Conservation (phyloP, 2,329 filamentous ascomycete genomes). For the Plenodomus biglobosus region DNA sequence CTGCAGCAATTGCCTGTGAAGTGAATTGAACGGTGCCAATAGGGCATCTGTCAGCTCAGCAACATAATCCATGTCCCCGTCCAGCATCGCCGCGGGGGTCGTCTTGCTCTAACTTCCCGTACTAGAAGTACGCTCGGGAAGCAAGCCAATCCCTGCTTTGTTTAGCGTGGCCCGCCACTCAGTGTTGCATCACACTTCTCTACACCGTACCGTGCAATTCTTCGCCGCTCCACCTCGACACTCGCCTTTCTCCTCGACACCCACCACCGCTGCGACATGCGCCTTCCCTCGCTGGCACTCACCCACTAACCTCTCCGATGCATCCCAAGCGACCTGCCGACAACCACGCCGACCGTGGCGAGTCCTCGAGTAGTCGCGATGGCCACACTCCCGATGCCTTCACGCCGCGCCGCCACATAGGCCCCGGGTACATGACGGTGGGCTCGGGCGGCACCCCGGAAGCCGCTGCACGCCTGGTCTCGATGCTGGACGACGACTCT, state of each 20-base stretch:
- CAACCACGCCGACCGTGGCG: slow-evolving; percentile 26
- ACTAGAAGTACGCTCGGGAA: slow-evolving; percentile 5
- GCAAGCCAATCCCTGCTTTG: slow-evolving; percentile 13
- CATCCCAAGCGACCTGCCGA: slow-evolving; percentile 29
- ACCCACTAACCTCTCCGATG: slow-evolving; percentile 26
- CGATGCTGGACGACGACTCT: slow-evolving; percentile 82
- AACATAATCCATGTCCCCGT: background rate
- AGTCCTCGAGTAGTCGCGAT: slow-evolving; percentile 31
- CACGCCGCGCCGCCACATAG: slow-evolving; percentile 26
- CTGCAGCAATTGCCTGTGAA: background rate
- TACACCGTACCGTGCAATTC: slow-evolving; percentile 7
- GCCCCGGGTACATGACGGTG: slow-evolving; percentile 81
- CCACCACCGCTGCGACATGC: slow-evolving; percentile 35
- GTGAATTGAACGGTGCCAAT: background rate
- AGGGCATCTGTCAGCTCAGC: background rate
- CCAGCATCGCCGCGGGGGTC: slow-evolving; percentile 4
- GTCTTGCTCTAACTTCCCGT: background rate
- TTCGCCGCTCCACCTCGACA: slow-evolving; percentile 8
- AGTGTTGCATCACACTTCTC: slow-evolving; percentile 13
- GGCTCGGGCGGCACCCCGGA: slow-evolving; percentile 79
- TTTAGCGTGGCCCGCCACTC: slow-evolving; percentile 10
- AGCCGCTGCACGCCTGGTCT: slow-evolving; percentile 77
- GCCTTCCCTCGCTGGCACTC: slow-evolving; percentile 16
- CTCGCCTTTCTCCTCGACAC: slow-evolving; percentile 4
- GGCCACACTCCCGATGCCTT: slow-evolving; percentile 19